A percentile compares a stretch with the other conserved stretches of the same genome.
Evolutionary conservation across 176 grass and related monocot species (phyloP).

Genomic region (Poa pratensis): DNA sequence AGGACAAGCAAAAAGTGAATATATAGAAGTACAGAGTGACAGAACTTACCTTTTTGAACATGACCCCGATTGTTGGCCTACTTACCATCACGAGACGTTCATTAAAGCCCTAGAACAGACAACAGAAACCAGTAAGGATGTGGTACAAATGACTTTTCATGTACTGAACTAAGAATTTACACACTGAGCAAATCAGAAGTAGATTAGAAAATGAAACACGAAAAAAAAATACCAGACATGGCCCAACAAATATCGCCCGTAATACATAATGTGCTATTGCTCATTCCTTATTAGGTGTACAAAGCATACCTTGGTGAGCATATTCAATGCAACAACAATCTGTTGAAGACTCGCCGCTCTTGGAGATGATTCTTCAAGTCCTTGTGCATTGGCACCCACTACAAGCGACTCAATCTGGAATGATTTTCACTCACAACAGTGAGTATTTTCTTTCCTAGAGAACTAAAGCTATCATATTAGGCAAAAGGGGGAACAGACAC

Average conservation of each 20-base stretch:
- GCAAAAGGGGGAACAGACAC: conserved; percentile 38
- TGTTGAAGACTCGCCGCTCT: conserved; percentile 66
- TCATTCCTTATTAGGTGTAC: conserved; percentile 5
- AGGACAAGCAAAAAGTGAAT: conserved; percentile 4
- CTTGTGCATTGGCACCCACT: conserved; percentile 71
- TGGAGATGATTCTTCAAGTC: conserved; percentile 66
- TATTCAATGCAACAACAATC: conserved; percentile 91
- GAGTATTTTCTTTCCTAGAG: conserved; percentile 11
- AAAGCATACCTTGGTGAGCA: conserved; percentile 86
- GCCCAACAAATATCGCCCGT: background rate
- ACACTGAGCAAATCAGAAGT: conserved; percentile 9
- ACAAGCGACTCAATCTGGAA: conserved; percentile 76
- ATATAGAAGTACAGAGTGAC: conserved; percentile 31
- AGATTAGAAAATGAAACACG: background rate
- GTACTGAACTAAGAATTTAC: conserved; percentile 31
- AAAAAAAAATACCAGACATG: background rate
- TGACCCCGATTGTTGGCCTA: conserved; percentile 78
- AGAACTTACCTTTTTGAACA: conserved; percentile 86
- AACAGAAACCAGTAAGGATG: conserved; percentile 29
- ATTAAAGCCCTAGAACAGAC: conserved; percentile 84
- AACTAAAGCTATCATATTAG: conserved; percentile 29
- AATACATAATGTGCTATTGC: conserved; percentile 27
- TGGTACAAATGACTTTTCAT: conserved; percentile 12
- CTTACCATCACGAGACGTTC: conserved; percentile 77
- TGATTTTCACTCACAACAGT: conserved; percentile 38